Percentiles rank a stretch among this genome's conserved stretches.
Conservation (phyloP, 176 grass and related monocot species). For the Alloteropsis semialata region DNA sequence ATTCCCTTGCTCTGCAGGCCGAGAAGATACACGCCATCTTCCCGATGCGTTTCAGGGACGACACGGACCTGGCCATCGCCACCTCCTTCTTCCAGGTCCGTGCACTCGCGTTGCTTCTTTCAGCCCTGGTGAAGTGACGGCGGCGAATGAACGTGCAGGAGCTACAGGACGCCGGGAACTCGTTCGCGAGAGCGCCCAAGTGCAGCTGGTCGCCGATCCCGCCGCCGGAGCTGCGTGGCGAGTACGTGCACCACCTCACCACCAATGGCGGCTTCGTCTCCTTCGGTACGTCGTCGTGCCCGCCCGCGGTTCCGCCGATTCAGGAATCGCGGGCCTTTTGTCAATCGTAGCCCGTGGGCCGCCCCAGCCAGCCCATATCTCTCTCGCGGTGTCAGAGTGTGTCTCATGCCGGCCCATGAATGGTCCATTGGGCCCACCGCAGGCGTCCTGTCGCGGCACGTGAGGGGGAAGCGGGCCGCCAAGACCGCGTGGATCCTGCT, state of each 20-base stretch:
- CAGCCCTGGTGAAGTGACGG: too few species aligned
- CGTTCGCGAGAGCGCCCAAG: slow-evolving; percentile 41
- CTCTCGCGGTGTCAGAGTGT: too few species aligned
- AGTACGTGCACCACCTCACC: slow-evolving; percentile 63
- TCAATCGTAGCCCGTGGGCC: too few species aligned
- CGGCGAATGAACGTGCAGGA: slow-evolving; percentile 40
- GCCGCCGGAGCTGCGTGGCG: slow-evolving; percentile 71
- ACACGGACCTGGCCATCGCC: slow-evolving; percentile 75
- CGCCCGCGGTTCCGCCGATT: too few species aligned
- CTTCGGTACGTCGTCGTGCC: slow-evolving; percentile 73
- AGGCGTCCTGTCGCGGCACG: slow-evolving; percentile 59
- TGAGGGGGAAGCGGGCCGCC: slow-evolving; percentile 48
- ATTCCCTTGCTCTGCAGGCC: slow-evolving; percentile 22
- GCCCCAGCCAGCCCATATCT: too few species aligned
- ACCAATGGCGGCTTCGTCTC: slow-evolving; percentile 95
- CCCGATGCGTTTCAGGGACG: slow-evolving; percentile 86
- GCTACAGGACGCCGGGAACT: slow-evolving; percentile 50
- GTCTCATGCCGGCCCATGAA: background rate
- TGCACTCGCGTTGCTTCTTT: too few species aligned
- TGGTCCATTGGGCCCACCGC: background rate
- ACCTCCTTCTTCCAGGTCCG: slow-evolving; percentile 83
- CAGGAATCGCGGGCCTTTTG: too few species aligned
- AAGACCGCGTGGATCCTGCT: slow-evolving; percentile 78
- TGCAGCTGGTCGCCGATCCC: slow-evolving; percentile 94
- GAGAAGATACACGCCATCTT: slow-evolving; percentile 60